phyloP scores from a whole-genome alignment of 2,329 filamentous ascomycete genomes.

The Epichloe typhina region DNA sequence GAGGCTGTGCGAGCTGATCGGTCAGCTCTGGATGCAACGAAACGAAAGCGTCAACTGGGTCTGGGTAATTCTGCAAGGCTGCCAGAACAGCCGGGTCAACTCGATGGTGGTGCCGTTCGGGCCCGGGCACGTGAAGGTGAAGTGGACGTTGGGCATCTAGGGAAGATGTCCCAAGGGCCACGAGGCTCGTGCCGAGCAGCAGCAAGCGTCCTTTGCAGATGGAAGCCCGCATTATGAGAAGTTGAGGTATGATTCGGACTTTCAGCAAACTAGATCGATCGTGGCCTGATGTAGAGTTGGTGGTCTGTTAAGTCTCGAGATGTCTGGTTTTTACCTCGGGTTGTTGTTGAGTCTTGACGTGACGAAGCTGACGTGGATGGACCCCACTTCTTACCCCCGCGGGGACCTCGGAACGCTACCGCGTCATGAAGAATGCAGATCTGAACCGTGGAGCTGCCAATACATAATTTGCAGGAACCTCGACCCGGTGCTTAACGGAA shows the following conservation, averaged over 20 bases:
- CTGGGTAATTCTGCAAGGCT: conserved; percentile 13
- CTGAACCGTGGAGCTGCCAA: too few species aligned
- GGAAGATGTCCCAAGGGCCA: not conserved
- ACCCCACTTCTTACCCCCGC: too few species aligned
- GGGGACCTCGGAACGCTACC: too few species aligned
- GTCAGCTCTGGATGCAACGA: conserved; percentile 15
- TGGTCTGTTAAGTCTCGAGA: not conserved
- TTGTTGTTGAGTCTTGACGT: too few species aligned
- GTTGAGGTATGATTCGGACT: too few species aligned
- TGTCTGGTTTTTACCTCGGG: not conserved
- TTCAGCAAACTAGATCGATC: not conserved
- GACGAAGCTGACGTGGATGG: too few species aligned
- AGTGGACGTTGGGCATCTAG: not conserved
- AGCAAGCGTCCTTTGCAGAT: not conserved
- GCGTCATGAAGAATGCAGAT: too few species aligned
- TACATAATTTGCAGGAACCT: too few species aligned
- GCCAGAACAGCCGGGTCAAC: conserved; percentile 13
- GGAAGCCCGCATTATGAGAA: not conserved
- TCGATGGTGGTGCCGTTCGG: not conserved
- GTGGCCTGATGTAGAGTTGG: too few species aligned
- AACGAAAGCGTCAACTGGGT: conserved; percentile 18
- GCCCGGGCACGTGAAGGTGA: not conserved
- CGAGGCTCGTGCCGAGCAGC: not conserved
- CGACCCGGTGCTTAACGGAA: too few species aligned
- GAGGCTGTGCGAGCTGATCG: conserved; percentile 26